Base-by-base conservation (phyloP, 108 stramenopile species). In the Cyclotella kingstonii region DNA sequence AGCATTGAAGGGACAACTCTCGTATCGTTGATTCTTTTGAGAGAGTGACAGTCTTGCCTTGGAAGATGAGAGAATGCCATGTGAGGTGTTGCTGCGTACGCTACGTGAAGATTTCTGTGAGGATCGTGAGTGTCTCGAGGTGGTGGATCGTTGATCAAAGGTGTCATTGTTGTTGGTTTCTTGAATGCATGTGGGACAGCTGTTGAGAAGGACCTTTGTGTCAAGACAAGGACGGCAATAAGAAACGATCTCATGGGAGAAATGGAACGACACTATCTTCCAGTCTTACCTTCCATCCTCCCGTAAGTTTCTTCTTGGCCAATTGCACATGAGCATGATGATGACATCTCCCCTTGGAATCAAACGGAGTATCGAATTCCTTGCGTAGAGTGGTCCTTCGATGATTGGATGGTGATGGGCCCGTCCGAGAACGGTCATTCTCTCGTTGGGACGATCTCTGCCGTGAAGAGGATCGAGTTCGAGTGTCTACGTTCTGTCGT, bases 291-390 rank as follows among this genome's bases (percentile, higher is more conserved):
- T 68, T 68, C 67, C 67, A 68, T 3, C 67, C 67, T 42, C 67
- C 67, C 38, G 55, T 68, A 1, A 68, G 39, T 57, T 68, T 68
- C 50, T 68, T 68, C 40, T 59, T 68, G 23, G 57, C 67, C 50
- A 68, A 42, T 26, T 58, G 55, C 6, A 68, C 36, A 25, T 68
- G 47, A 36, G 49, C 31, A 59, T 68, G 67, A 59, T 59, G 42
- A 59, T 68, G 67, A 33, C 67, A 68, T 18, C 56, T 28, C 26
- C 67, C 67, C 67, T 68, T 68, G 8, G 47, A 33, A 52, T 68
- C 67, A 52, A 68, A 68, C 6, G 67, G 67, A 38, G 57, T 35
- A 3, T 50, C 57, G 34, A 28, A 68, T 17, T 57, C 54, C n/a
- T 53, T 43, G 52, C 45, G n/a, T 44, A 4, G n/a, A 11, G 5